These are phyloP conservation scores for Geranomyces michiganensis DNA, from an alignment of 192 early-diverging fungal genomes.

Conservation along the genomic window DNA sequence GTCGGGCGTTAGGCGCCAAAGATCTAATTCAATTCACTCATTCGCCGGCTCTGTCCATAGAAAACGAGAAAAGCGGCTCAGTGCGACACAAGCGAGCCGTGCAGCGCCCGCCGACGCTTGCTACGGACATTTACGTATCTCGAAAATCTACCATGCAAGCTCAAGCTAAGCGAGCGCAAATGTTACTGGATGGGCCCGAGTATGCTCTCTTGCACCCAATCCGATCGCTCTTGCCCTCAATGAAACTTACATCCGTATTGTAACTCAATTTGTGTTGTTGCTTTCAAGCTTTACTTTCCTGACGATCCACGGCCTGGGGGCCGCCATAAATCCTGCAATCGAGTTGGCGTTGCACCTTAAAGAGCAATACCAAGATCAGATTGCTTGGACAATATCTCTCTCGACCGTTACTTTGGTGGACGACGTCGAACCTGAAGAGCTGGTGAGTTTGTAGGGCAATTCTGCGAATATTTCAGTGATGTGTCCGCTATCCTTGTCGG, in stretches of 20 bases:
- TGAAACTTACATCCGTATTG: background rate
- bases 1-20: too few relatives aligned
- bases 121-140: constrained; percentile 81
- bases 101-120: constrained; percentile 62
- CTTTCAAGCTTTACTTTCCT: constrained; percentile 57
- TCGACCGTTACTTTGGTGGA: constrained; percentile 74
- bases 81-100: constrained; percentile 60
- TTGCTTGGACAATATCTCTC: constrained; percentile 66
- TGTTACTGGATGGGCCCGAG: constrained; percentile 46
- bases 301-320: constrained; percentile 79
- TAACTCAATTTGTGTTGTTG: constrained; percentile 4
- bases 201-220: constrained; percentile 7
- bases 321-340: constrained; percentile 70
- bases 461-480: too few relatives aligned
- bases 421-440: constrained; percentile 73
- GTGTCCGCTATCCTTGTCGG: background rate
- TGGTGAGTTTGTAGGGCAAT: constrained; percentile 43
- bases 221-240: background rate
- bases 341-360: constrained; percentile 67
- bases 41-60: background rate
- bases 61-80: background rate
- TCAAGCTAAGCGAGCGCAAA: constrained; percentile 66
- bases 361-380: constrained; percentile 56
- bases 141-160: constrained; percentile 62
- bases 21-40: too few relatives aligned